A percentile compares a stretch with the other conserved stretches of the same genome.
phyloP scores from a whole-genome alignment of 352 stramenopile genomes.

The Sclerospora graminicola region DNA sequence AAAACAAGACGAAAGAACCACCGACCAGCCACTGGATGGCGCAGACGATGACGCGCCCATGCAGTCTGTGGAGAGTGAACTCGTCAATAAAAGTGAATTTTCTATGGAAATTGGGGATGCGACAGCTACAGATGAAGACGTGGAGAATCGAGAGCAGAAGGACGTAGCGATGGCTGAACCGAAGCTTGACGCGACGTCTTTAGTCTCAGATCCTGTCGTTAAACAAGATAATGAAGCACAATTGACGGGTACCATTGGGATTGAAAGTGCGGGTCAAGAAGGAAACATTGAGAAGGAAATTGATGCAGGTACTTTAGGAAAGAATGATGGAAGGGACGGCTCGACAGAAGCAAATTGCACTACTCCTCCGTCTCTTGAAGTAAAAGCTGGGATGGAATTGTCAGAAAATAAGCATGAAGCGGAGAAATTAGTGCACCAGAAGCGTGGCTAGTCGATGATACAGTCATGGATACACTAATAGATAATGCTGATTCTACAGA shows the following conservation, averaged over 20 bases:
- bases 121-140: not conserved
- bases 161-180: constrained; percentile 1
- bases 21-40: constrained; percentile 1
- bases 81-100: not conserved
- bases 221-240: not conserved
- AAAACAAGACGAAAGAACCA: not conserved
- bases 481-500: not conserved
- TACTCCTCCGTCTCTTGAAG: not conserved
- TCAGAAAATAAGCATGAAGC: not conserved
- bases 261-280: not conserved
- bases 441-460: not conserved
- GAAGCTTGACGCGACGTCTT: not conserved
- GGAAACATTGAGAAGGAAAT: not conserved
- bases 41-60: not conserved
- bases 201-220: not conserved
- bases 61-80: constrained; percentile 1
- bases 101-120: not conserved
- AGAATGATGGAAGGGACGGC: not conserved
- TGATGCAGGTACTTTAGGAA: not conserved
- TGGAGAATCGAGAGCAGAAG: not conserved
- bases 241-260: not conserved
- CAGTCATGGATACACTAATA: not conserved
- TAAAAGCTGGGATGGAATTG: not conserved
- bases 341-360: not conserved
- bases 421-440: not conserved